Base-by-base conservation (phyloP, 805 yeast genomes). In the Kodamaea kaohsiungensis region DNA sequence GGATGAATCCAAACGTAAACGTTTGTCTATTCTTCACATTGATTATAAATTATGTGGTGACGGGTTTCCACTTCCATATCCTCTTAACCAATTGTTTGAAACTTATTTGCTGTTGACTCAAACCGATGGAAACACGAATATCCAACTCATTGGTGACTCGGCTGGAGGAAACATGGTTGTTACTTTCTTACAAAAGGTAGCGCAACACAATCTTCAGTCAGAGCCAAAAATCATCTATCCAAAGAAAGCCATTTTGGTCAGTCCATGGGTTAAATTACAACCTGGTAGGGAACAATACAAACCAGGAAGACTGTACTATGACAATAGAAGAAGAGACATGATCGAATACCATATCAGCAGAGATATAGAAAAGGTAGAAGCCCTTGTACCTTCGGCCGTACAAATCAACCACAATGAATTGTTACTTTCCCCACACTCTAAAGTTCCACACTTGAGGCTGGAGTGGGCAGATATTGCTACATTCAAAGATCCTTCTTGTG, bases 81-180 rank as follows among this genome's bases (percentile, higher is more conserved):
- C 73, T 56, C 53, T 71, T 13, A 55, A 58, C 40, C 72, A 76
- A 46, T 60, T 72, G 33, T 62, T 64, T 33, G 63, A 58, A 1
- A 65, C 72, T 2, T 71, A 74, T 56, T 48, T 47, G 22, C 53
- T 52, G 16, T 59, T 70, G 40, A 49, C 55, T 18, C 52, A 65
- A 22, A 46, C 50, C 0, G 68, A 61, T 12, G 67, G 70, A 1
- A 57, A 60, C 49, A 52, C 59, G 13, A 72, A 73, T 47, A 62
- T 76, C 15, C 64, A 65, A 10, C 59, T 75, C 4, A 56, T 76
- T 58, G 79, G 80, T 2, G 80, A 76, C 57, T 73, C 78, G 1
- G 79, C 79, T 8, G 80, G 80, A 25, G 79, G 76, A 1, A 67
- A 75, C 56, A 65, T 76, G 55, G 59, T 67, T 13, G 56, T 75